These are phyloP conservation scores for Phragmites australis DNA, from an alignment of 176 grass and related monocot genomes.

Conservation along the genomic window DNA sequence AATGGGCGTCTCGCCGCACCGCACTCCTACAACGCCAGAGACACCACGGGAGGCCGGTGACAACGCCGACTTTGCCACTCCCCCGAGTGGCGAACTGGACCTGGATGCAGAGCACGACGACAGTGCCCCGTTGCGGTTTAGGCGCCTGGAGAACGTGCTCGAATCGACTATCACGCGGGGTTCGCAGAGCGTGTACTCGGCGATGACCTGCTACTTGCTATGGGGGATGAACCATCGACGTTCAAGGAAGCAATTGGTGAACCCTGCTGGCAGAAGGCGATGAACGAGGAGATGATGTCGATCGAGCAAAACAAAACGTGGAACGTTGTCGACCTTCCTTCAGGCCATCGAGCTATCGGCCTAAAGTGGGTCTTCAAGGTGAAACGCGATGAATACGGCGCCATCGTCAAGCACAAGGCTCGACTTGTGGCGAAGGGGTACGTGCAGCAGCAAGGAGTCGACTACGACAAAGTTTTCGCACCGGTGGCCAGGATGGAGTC, in stretches of 20 bases:
- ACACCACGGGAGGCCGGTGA: too few relatives aligned
- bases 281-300: neutral
- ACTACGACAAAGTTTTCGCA: too few relatives aligned
- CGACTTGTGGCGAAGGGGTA: neutral
- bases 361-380: neutral
- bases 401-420: neutral
- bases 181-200: neutral
- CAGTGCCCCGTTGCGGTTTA: neutral
- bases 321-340: neutral
- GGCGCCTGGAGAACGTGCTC: neutral
- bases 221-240: neutral
- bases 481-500: neutral
- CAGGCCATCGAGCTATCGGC: neutral
- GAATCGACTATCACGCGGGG: fast-evolving
- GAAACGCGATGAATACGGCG: neutral
- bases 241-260: neutral
- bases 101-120: neutral
- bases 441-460: too few relatives aligned
- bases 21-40: too few relatives aligned
- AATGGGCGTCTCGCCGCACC: too few relatives aligned
- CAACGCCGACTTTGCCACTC: neutral
- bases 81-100: neutral
- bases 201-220: neutral
- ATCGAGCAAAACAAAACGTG: neutral
- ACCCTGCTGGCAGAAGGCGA: too few relatives aligned